Evolutionary conservation across 129 eudicot genomes (phyloP), one percentile per base, ranked within the genome.

Genomic region (Flaveria linearis): DNA sequence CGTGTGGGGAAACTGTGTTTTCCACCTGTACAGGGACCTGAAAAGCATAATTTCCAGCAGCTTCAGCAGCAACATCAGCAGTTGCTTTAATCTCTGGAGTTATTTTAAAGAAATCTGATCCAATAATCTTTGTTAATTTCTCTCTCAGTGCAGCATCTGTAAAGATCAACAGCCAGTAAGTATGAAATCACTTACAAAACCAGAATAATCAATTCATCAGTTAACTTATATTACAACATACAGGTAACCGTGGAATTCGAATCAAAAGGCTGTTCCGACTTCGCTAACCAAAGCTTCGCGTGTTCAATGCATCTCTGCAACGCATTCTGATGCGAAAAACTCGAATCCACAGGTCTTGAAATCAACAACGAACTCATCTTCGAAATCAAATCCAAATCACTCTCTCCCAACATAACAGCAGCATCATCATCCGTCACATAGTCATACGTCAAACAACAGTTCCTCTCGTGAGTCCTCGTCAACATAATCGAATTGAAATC

Each of bases 381-480:
- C 0, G 92, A 81, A 42, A 95, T 87, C 92, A 85, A 80, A 68
- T 95, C 97, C 92, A 95, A 85, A 71, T 95, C 99, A 56, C 74
- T 58, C 82, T 95, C 99, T 12, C 79, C 85, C 10, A 95, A 55
- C 74, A 84, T 68, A 33, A 91, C 96, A 23, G 84, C 82, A 36
- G 82, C 84, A 18, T 89, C 97, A 79, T 92, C 97, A 58, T 95
- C 99, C 0, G 99, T 86, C 0, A 95, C 97, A 69, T 85, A 87
- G 71, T 95, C 99, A 20, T 95, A 95, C 17, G 89, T 85, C 79
- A 95, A 84, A 68, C 99, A 95, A 65, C 99, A 95, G 12, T 80
- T 84, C 75, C 99, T 80, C 83, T 95, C 99, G 56, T 95, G 99
- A 2, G 90, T 84, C 73, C 88, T 89, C 0, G 92, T 91, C 68